Evolutionary conservation across 225 moss, liverwort and hornwort genomes (phyloP).

Genomic region (Ulota crispa): DNA sequence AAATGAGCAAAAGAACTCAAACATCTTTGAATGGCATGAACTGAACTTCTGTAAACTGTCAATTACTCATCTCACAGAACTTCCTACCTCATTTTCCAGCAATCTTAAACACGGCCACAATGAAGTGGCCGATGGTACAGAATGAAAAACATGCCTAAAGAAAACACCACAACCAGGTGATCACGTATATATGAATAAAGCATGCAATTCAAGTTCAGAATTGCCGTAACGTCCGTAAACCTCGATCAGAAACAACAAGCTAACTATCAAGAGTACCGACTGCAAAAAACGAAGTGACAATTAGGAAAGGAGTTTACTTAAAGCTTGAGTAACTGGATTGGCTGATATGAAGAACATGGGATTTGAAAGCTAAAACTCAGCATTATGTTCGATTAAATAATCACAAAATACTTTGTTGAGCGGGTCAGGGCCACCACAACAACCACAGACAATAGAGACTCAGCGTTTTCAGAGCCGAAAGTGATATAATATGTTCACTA

Average conservation of each 20-base stretch:
- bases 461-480: conserved; percentile 3
- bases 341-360: neutral
- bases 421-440: conserved; percentile 4
- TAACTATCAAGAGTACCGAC: neutral
- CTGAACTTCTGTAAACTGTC: neutral
- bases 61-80: neutral
- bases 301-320: neutral
- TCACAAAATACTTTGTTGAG: neutral
- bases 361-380: neutral
- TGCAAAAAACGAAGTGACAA: neutral
- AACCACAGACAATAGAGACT: neutral
- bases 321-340: neutral
- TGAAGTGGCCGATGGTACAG: neutral
- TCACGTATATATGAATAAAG: neutral
- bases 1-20: neutral
- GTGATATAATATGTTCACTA: neutral
- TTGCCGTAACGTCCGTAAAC: neutral
- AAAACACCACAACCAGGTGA: neutral
- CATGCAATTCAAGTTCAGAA: neutral
- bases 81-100: neutral
- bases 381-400: neutral
- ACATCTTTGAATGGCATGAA: neutral
- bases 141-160: neutral
- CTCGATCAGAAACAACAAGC: conserved; percentile 4
- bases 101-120: neutral